Base-by-base conservation (phyloP, 2,329 filamentous ascomycete genomes). In the Didymella glomerata region DNA sequence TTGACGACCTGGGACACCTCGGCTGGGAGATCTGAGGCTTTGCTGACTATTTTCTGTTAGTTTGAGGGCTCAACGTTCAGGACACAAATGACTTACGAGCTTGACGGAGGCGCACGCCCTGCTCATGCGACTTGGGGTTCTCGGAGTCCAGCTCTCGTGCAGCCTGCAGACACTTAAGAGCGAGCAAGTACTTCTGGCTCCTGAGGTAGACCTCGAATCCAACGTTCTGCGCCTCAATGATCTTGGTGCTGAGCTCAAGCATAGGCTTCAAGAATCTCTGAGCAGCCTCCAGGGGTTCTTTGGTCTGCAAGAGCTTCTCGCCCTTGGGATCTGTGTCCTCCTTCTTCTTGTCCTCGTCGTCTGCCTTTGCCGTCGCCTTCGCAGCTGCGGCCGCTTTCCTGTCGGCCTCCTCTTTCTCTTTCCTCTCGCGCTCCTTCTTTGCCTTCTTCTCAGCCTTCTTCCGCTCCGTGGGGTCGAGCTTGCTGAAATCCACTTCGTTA, bases 361-460 rank as follows among this genome's bases (percentile, higher is more conserved):
- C 90, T 25, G 84, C 86, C 40, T 85, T 86, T 30, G 84, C 83
- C 24, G 82, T 83, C 54, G 87, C 85, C 62, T 79, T 81, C 57
- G 80, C 79, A 10, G 77, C 76, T 76, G 96, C 92, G 7, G 92
- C 91, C 65, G 96, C 93, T 64, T 90, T 89, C 81, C 92, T 91
- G 34, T 90, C 88, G 20, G 87, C 86, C 71, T 88, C 91, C 66
- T 93, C 92, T 25, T 89, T 89, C 40, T 93, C 91, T 66, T 91
- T 89, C 71, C 91, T 79, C 51, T 77, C 71, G 40, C 75, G 87
- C 69, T 94, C 92, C 75, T 91, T 95, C 79, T 90, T 92, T 0
- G 92, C 91, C 81, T 96, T 97, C 82, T 96, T 96, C 27, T 90
- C 84, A 0, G 91, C 92, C 82, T 94, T 96, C 82, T 94, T 96